phyloP scores from a whole-genome alignment of 78 protist species.

The Dictyostelium brefeldianum region DNA sequence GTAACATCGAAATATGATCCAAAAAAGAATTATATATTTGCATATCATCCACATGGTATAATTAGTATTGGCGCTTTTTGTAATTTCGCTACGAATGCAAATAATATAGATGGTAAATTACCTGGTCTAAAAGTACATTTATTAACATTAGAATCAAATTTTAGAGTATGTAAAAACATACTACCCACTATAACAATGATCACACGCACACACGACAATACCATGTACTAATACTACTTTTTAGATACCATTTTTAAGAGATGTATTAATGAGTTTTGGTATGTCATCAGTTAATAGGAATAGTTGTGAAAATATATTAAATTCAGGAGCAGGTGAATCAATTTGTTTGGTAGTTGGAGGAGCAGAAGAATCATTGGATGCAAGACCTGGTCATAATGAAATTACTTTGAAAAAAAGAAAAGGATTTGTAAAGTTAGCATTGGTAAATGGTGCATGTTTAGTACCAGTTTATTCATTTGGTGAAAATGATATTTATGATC shows the following conservation, averaged over 20 bases:
- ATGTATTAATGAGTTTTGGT: slow-evolving; percentile 72
- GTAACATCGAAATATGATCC: slow-evolving; percentile 62
- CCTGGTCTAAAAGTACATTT: slow-evolving; percentile 71
- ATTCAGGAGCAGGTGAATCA: slow-evolving; percentile 35
- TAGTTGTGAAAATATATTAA: slow-evolving; percentile 57
- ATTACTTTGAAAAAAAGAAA: slow-evolving; percentile 65
- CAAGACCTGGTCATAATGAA: slow-evolving; percentile 68
- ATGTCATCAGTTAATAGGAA: slow-evolving; percentile 48
- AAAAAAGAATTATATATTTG: slow-evolving; percentile 72
- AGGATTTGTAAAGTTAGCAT: slow-evolving; percentile 79
- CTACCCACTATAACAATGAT: too few species aligned
- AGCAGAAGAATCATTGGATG: slow-evolving; percentile 83
- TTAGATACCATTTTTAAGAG: slow-evolving; percentile 72
- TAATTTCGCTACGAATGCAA: slow-evolving; percentile 83
- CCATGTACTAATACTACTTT: too few species aligned
- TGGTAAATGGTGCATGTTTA: slow-evolving; percentile 66
- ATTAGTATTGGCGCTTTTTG: slow-evolving; percentile 79
- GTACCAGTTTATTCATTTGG: slow-evolving; percentile 84
- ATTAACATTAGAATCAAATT: slow-evolving; percentile 73
- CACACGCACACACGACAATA: too few species aligned
- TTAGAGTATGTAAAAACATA: slow-evolving; percentile 49
- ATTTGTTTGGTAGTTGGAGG: slow-evolving; percentile 80
- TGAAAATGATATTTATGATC: slow-evolving; percentile 81
- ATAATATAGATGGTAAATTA: slow-evolving; percentile 42
- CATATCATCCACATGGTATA: slow-evolving; percentile 77